Evolutionary conservation across 2,329 filamentous ascomycete genomes (phyloP).

Genomic region (Exophiala sideris): DNA sequence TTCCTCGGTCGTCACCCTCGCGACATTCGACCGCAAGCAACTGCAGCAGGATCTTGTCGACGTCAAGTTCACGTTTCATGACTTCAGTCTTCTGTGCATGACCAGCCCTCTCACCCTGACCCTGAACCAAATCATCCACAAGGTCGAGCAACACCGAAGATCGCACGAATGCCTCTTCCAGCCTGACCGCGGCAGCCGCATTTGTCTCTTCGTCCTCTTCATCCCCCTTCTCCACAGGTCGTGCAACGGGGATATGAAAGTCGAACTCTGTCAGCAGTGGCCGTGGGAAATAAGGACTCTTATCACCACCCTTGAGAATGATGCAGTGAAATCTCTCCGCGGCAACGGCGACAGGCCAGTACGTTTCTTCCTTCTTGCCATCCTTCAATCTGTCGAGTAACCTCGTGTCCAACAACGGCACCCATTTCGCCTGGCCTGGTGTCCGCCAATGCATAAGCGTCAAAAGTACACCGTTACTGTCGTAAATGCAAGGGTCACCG

Average conservation of each 20-base stretch:
- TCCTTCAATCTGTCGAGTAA: constrained; percentile 75
- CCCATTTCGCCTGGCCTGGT: constrained; percentile 81
- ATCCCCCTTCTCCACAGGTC: constrained; percentile 35
- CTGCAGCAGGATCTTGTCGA: constrained; percentile 87
- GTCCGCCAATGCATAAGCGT: constrained; percentile 88
- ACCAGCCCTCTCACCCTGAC: constrained; percentile 52
- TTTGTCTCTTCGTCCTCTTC: constrained; percentile 33
- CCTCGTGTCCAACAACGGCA: constrained; percentile 86
- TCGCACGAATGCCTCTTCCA: constrained; percentile 81
- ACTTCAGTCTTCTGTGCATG: constrained; percentile 65
- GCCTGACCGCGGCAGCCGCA: constrained; percentile 52
- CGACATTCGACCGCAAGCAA: constrained; percentile 86
- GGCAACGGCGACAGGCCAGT: constrained; percentile 94
- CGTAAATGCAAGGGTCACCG: constrained; percentile 96
- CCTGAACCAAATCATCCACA: constrained; percentile 68
- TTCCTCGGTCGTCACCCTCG: constrained; percentile 86
- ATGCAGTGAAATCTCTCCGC: constrained; percentile 95
- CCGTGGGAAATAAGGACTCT: constrained; percentile 87
- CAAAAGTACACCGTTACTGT: constrained; percentile 83
- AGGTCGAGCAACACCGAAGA: constrained; percentile 69
- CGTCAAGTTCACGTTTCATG: constrained; percentile 70
- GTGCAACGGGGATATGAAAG: constrained; percentile 76
- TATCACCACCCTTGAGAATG: constrained; percentile 92
- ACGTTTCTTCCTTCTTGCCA: constrained; percentile 82
- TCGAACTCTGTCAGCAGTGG: constrained; percentile 90